Base-by-base conservation (phyloP, 2,329 filamentous ascomycete species). In the Penicillium nordicum region DNA sequence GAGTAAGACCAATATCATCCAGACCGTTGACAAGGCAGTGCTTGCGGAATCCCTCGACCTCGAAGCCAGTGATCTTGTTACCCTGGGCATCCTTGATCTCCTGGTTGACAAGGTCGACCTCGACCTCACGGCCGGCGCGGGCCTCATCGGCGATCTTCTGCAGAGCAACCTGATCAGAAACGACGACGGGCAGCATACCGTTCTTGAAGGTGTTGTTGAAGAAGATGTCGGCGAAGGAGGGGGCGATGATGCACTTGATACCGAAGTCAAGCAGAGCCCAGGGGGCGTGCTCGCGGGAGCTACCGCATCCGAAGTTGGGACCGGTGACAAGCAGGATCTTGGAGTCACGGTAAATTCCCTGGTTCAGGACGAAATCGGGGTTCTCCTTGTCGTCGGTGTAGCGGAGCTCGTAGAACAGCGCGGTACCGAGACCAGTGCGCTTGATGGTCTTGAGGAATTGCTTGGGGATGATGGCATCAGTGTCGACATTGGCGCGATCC, bases 141-240 rank as follows among this genome's bases (percentile, higher is more conserved):
- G 92, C 92, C 75, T 95, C 90, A 27, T 80, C 84, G 37, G 89
- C 87, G 62, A 97, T 86, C 59, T 81, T 81, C 42, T 88, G 81
- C 4, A 97, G 79, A 32, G 84, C 81, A 1, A 77, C 79, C 63
- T 85, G 76, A 73, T 93, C 85, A 32, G 82, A 78, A 70, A 97
- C 88, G 57, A 82, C 78, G 59, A 97, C 85, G 46, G 93, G 92
- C 61, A 97, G 81, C 94, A 97, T 97, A 79, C 93, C 93, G 80
- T 99, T 99, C 84, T 99, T 97, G 84, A 97, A 97, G n/a, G 89
- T 94, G 82, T 99, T 99, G 85, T 96, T 97, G 85, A 93, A 95
- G 85, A 97, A 97, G 75, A 99, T 99, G 71, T 96, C 91, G 57
- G 88, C 89, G 65, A 84, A 90, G 1, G 89, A 92, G 1, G 91